Percentiles rank a stretch among this genome's conserved stretches.
Conservation (phyloP, 495 filamentous ascomycete genomes). For the Filosporella fistucella region DNA sequence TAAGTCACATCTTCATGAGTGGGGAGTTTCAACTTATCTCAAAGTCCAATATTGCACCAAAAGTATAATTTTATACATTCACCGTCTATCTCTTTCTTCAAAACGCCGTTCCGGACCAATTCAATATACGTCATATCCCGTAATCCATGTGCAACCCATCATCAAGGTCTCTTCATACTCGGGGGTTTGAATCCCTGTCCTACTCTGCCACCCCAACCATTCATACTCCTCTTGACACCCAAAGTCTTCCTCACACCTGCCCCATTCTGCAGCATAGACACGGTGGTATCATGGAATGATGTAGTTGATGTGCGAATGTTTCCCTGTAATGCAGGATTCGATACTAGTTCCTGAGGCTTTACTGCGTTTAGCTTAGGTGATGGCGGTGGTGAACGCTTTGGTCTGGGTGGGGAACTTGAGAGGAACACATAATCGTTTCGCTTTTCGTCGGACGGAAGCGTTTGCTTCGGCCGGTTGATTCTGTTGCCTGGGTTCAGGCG, state of each 20-base stretch:
- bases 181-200: constrained; percentile 17
- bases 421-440: constrained; percentile 22
- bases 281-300: constrained; percentile 15
- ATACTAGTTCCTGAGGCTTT: constrained; percentile 1
- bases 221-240: constrained; percentile 34
- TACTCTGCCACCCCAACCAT: constrained; percentile 30
- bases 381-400: constrained; percentile 1
- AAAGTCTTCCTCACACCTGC: constrained; percentile 23
- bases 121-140: too few species aligned
- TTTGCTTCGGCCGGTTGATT: constrained; percentile 4
- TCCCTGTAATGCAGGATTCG: constrained; percentile 9
- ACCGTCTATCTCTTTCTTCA: too few species aligned
- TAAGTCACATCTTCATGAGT: too few species aligned
- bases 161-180: constrained; percentile 12
- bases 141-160: too few species aligned
- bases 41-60: too few species aligned
- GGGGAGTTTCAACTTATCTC: too few species aligned
- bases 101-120: too few species aligned
- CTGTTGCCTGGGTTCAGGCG: constrained; percentile 14
- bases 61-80: too few species aligned
- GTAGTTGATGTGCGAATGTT: constrained; percentile 12
- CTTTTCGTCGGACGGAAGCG: background rate
- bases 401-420: constrained; percentile 21
- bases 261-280: constrained; percentile 3
- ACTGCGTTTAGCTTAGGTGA: background rate